Conservation (phyloP, 768 basidiomycete genomes). For the Lentinula guzmanii region DNA sequence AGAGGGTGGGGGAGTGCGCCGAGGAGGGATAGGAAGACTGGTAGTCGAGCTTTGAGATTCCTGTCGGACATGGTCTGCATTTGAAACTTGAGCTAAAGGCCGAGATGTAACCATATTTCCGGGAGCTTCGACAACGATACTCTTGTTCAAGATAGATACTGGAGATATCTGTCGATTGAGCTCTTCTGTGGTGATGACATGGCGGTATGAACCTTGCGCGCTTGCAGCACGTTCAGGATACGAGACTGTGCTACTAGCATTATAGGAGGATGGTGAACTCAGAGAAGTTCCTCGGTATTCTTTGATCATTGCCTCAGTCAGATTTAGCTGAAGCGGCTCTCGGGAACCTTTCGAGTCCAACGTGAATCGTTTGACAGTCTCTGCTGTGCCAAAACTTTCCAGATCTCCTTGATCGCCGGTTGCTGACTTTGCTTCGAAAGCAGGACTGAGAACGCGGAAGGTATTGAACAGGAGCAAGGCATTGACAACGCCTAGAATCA, state of each 20-base stretch:
- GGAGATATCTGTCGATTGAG: slow-evolving; percentile 23
- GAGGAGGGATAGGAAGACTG: slow-evolving; percentile 33
- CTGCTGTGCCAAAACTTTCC: slow-evolving; percentile 23
- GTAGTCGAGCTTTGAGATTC: slow-evolving; percentile 18
- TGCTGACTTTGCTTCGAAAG: slow-evolving; percentile 31
- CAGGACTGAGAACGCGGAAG: slow-evolving; percentile 53
- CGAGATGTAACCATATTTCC: not conserved
- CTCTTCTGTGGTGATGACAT: slow-evolving; percentile 9
- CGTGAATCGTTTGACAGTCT: slow-evolving; percentile 4
- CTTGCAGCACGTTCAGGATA: slow-evolving; percentile 17
- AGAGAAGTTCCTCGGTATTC: slow-evolving; percentile 5
- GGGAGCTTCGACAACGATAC: slow-evolving; percentile 17
- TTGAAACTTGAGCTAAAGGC: slow-evolving; percentile 6
- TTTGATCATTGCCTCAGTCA: slow-evolving; percentile 7
- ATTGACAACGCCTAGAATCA: slow-evolving; percentile 50
- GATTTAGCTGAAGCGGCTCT: not conserved
- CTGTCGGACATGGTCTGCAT: slow-evolving; percentile 15
- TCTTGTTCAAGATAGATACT: slow-evolving; percentile 14
- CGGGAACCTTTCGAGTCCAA: not conserved
- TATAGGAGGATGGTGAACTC: not conserved
- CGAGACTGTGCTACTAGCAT: slow-evolving; percentile 9
- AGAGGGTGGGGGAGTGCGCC: slow-evolving; percentile 19
- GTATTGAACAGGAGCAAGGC: slow-evolving; percentile 65
- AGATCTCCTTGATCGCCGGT: slow-evolving; percentile 16
- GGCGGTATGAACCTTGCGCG: slow-evolving; percentile 16